Conservation (phyloP, 306 rosid species). For the Begonia masoniana region DNA sequence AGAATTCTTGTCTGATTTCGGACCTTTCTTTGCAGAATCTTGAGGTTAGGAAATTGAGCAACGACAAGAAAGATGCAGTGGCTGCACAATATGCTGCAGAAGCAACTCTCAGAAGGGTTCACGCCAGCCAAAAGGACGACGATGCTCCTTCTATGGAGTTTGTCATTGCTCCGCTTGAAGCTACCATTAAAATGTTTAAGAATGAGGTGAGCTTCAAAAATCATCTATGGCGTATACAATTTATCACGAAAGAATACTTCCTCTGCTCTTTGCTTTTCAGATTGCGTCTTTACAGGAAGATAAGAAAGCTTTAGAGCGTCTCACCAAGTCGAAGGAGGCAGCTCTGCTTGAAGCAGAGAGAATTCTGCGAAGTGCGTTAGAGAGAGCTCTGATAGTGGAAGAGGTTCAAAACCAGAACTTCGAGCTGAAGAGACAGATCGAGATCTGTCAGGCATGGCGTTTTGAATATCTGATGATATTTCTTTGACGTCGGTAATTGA, state of each 20-base stretch:
- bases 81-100: slow-evolving; percentile 91
- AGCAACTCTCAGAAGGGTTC: slow-evolving; percentile 65
- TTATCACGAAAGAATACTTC: not conserved
- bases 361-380: slow-evolving; percentile 71
- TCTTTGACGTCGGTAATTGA: too few relatives aligned
- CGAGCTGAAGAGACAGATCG: slow-evolving; percentile 93
- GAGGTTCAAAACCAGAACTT: slow-evolving; percentile 91
- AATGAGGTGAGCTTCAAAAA: slow-evolving; percentile 43
- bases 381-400: slow-evolving; percentile 90
- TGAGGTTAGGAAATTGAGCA: slow-evolving; percentile 56
- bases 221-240: not conserved
- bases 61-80: slow-evolving; percentile 70
- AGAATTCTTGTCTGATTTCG: too few relatives aligned
- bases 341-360: slow-evolving; percentile 90
- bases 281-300: slow-evolving; percentile 68
- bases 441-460: slow-evolving; percentile 45
- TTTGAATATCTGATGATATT: too few relatives aligned
- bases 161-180: slow-evolving; percentile 74
- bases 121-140: slow-evolving; percentile 52
- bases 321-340: slow-evolving; percentile 67
- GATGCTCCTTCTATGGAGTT: slow-evolving; percentile 50
- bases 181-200: slow-evolving; percentile 69
- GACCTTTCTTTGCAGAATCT: slow-evolving; percentile 40
- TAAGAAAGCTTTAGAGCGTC: slow-evolving; percentile 75
- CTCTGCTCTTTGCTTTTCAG: slow-evolving; percentile 21